Evolutionary conservation across 495 filamentous ascomycete species (phyloP), one percentile per base, ranked within the genome.

Genomic region (Aspergillus leporis): DNA sequence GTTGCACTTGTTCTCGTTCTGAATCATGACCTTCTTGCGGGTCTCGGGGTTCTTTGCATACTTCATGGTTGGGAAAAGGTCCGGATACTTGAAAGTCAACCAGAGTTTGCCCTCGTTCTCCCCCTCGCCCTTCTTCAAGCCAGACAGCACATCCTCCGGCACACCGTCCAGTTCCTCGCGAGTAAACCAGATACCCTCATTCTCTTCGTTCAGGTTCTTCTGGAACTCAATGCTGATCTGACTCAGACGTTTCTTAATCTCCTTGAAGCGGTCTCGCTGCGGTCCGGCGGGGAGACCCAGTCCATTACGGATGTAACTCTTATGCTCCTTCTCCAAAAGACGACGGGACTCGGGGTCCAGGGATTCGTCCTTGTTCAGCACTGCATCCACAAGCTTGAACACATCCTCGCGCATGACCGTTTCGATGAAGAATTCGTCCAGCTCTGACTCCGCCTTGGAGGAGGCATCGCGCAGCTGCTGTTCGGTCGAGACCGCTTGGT

Each of bases 1-100:
- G 67, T 93, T 93, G 74, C 86, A 90, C 85, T 91, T 90, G 75
- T 92, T 92, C 74, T 88, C 86, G 62, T 88, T 87, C 50, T 75
- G 77, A 43, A 88, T 76, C 66, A 81, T 83, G 13, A 88, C 71
- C 61, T 77, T 73, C 61, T 80, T 77, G 12, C 87, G 79, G 28
- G 77, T 85, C 60, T 85, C 82, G 21, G 78, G 62, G 55, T 84
- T 82, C 66, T 70, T 83, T 45, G 76, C 80, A 65, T 88, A 88
- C 69, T 87, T 87, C 66, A 85, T 74, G 2, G 82, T 83, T 9
- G 86, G 86, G 70, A 88, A 86, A 28, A 86, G 68, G 62, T 88
- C 86, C 30, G 86, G 86, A 66, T 89, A 88, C 63, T 88, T 88
- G 82, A 88, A 89, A 19, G 82, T 86, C 62, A 89, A 64, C 69